A percentile compares a stretch with the other conserved stretches of the same genome.
These are phyloP conservation scores for Pistacia atlantica DNA, from an alignment of 345 rosid genomes.

Conservation along the genomic window DNA sequence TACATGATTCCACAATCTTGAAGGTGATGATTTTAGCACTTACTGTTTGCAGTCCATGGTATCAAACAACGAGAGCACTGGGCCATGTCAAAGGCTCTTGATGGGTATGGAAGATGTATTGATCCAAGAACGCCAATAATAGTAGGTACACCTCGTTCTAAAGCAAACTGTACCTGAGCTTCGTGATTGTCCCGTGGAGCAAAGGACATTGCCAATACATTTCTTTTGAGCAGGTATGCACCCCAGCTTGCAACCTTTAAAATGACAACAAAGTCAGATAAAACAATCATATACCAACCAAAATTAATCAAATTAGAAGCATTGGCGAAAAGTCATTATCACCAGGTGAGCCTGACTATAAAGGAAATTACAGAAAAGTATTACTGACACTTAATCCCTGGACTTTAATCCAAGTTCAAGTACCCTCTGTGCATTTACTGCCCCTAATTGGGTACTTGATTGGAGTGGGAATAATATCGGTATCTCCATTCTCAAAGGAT, in stretches of 20 bases:
- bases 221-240: conserved; percentile 84
- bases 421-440: too few species aligned
- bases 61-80: conserved; percentile 97
- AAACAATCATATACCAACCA: conserved; percentile 10
- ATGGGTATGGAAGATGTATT: conserved; percentile 82
- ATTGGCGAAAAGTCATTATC: neutral
- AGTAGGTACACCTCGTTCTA: conserved; percentile 97
- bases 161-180: conserved; percentile 99
- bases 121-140: conserved; percentile 91
- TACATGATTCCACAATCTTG: conserved; percentile 2
- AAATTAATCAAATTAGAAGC: neutral
- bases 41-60: conserved; percentile 90
- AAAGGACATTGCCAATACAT: conserved; percentile 89
- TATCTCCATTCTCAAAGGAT: too few species aligned
- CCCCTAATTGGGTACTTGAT: too few species aligned
- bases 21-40: conserved; percentile 17
- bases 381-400: neutral
- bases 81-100: conserved; percentile 98
- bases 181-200: conserved; percentile 97
- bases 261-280: conserved; percentile 11
- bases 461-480: too few species aligned
- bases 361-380: neutral
- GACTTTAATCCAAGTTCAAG: neutral
- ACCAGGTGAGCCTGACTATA: neutral
- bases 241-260: conserved; percentile 99